Conservation (phyloP, 306 rosid genomes). For the Comarum palustre region DNA sequence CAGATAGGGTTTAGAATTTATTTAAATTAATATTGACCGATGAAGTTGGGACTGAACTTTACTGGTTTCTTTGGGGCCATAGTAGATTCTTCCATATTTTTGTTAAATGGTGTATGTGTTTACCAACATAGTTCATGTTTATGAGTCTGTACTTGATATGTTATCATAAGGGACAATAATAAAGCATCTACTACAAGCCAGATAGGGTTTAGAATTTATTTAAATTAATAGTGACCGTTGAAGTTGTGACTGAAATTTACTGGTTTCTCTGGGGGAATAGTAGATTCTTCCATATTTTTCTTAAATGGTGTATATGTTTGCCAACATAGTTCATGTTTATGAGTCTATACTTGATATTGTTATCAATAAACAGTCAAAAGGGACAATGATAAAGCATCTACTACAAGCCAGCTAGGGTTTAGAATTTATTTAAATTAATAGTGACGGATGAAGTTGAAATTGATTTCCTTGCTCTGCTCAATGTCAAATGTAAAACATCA, state of each 20-base stretch:
- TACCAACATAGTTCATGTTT: not conserved
- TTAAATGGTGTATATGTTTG: not conserved
- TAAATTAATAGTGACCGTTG: not conserved
- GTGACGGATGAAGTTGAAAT: not conserved
- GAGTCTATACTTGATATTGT: not conserved
- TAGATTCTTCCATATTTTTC: not conserved
- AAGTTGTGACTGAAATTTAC: not conserved
- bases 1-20: not conserved
- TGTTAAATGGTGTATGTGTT: not conserved
- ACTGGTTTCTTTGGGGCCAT: not conserved
- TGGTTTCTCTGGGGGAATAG: not conserved
- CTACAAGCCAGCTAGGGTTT: not conserved
- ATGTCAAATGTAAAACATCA: conserved; percentile 4
- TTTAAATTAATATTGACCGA: not conserved
- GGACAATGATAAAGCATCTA: conserved; percentile 2
- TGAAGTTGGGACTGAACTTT: not conserved
- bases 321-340: not conserved
- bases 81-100: not conserved
- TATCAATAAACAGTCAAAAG: too few relatives aligned
- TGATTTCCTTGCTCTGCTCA: not conserved
- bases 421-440: not conserved
- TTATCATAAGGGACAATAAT: not conserved
- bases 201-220: not conserved
- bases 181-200: not conserved
- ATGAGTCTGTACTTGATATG: not conserved